Base-by-base conservation (phyloP, 768 basidiomycete genomes). In the Trametes cinnabarina region DNA sequence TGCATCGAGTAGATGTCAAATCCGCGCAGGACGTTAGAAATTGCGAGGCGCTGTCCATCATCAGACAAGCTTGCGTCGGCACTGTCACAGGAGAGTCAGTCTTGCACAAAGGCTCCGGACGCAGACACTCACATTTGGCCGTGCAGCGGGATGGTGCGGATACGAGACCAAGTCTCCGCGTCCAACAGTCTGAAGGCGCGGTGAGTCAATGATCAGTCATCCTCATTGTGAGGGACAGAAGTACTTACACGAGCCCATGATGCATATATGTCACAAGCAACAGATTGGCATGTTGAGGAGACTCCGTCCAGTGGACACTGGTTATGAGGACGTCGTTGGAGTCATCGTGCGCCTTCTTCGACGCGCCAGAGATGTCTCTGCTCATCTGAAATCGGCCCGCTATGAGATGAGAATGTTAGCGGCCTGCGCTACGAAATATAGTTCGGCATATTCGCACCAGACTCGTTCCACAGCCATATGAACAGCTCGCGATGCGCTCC, bases 11-110 rank as follows among this genome's bases (percentile, higher is more conserved):
- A 57, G 7, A 57, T 41, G 19, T 57, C 56, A 19, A 57, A 57
- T n/a, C 56, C 56, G 17, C 26, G 19, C 0, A 51, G n/a, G 4
- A 61, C 20, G n/a, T 61, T 61, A 2, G 59, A 55, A 3, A 61
- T 35, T 3, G 54, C 59, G 4, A 61, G n/a, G 8, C 26, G 28
- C 8, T 41, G 19, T 10, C 12, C 32, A 10, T 55, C 49, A 0
- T 15, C 15, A 4, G 54, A 47, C 3, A 61, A 22, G 26, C 54
- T 51, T 1, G 54, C 32, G 25, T 61, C 52, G 15, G 53, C 59
- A n/a, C 59, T 61, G 43, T 11, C 2, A 20, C 15, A 30, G 0
- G n/a, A 47, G 9, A n/a, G 43, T 39, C 19, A 37, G 49, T 25
- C 5, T 32, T 5, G 35, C 23, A 20, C 3, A 23, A 5, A 12